These are phyloP conservation scores for Tetrahymena thermophila DNA, from an alignment of 73 alveolate genomes.

Conservation along the genomic window DNA sequence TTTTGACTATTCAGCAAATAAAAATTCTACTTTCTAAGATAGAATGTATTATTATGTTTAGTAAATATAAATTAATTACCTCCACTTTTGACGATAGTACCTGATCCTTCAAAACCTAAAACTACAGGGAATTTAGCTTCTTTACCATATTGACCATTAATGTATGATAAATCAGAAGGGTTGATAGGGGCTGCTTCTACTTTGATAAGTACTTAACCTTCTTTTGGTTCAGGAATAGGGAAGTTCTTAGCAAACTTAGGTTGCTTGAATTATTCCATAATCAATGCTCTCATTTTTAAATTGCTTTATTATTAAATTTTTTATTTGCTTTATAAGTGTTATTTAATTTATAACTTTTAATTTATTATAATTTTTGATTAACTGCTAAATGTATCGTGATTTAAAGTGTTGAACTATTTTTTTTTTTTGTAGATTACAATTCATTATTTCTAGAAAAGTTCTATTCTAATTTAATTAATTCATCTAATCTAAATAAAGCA, in stretches of 20 bases:
- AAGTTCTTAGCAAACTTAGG: not conserved
- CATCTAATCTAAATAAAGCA: not conserved
- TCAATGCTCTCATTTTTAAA: not conserved
- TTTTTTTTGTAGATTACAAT: not conserved
- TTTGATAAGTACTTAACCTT: conserved; percentile 62
- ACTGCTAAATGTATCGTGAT: not conserved
- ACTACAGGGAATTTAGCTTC: conserved; percentile 43
- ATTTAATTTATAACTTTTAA: not conserved
- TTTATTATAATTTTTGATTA: not conserved
- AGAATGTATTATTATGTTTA: no score
- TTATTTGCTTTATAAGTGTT: not conserved
- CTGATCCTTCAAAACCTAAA: conserved; percentile 81
- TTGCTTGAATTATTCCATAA: not conserved
- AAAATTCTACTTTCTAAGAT: not conserved
- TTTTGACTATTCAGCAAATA: not conserved
- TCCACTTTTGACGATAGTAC: conserved; percentile 71
- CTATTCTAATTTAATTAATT: not conserved
- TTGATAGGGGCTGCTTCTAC: conserved; percentile 71
- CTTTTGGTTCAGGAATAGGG: conserved; percentile 49
- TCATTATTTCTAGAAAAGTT: not conserved
- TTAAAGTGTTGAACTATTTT: not conserved
- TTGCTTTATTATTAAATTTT: not conserved
- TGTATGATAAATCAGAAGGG: conserved; percentile 52
- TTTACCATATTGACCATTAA: conserved; percentile 44
- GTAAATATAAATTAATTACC: conserved; percentile 17